Conservation (phyloP, 257 asterid genomes). For the Linderniella brevidens region DNA sequence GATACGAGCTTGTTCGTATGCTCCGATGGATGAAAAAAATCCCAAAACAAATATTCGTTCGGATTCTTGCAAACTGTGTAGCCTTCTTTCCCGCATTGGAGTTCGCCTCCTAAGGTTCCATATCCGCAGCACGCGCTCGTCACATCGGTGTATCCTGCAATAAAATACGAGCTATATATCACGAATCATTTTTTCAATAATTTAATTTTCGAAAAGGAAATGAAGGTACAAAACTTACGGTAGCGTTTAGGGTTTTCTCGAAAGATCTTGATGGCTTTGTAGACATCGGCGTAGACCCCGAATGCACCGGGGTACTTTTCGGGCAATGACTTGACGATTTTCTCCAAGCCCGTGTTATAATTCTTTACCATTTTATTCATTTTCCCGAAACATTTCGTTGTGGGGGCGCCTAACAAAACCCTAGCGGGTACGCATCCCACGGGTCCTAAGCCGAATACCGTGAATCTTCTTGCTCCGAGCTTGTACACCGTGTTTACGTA, state of each 20-base stretch:
- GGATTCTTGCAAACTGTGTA: slow-evolving; percentile 40
- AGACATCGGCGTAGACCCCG: slow-evolving; percentile 41
- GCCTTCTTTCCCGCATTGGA: slow-evolving; percentile 58
- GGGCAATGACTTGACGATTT: slow-evolving; percentile 20
- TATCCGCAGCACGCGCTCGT: slow-evolving; percentile 50
- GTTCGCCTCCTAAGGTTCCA: slow-evolving; percentile 43
- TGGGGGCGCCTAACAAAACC: slow-evolving; percentile 41
- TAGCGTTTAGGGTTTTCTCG: slow-evolving; percentile 31
- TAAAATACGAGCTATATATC: not conserved
- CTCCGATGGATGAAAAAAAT: slow-evolving; percentile 62
- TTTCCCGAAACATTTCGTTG: slow-evolving; percentile 32
- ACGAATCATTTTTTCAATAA: not conserved
- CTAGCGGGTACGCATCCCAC: slow-evolving; percentile 76
- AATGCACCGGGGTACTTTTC: slow-evolving; percentile 22
- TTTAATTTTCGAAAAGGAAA: no score
- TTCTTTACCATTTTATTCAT: slow-evolving; percentile 54
- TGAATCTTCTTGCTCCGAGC: slow-evolving; percentile 39
- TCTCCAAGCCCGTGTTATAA: slow-evolving; percentile 36
- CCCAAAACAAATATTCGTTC: slow-evolving; percentile 37
- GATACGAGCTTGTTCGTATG: slow-evolving; percentile 40
- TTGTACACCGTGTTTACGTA: slow-evolving; percentile 22
- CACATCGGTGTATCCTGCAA: slow-evolving; percentile 38
- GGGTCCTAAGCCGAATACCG: slow-evolving; percentile 46
- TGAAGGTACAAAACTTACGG: slow-evolving; percentile 18
- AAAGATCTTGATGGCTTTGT: slow-evolving; percentile 24